Conservation (phyloP, 768 basidiomycete genomes). For the Epithele typhae region DNA sequence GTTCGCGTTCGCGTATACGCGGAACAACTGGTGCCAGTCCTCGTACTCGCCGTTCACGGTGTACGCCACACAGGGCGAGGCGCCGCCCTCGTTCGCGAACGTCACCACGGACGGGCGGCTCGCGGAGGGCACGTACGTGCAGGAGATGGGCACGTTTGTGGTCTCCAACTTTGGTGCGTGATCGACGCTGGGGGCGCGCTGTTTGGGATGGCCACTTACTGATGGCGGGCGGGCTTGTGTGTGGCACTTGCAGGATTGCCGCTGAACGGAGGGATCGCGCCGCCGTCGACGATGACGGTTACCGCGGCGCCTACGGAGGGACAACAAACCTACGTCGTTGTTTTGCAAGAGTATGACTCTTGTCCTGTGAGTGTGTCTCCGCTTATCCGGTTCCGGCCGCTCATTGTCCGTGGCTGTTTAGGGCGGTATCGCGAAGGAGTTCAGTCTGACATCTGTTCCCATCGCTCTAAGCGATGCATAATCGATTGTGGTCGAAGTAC, state of each 20-base stretch:
- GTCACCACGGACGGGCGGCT: conserved; percentile 13
- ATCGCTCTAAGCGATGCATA: neutral
- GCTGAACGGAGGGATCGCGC: conserved; percentile 12
- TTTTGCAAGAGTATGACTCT: conserved; percentile 14
- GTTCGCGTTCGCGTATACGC: conserved; percentile 13
- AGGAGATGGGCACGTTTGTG: conserved; percentile 14
- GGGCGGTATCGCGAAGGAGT: conserved; percentile 15
- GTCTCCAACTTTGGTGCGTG: conserved; percentile 13
- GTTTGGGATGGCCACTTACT: too few species aligned
- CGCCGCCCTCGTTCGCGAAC: conserved; percentile 12
- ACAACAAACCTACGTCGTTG: conserved; percentile 7
- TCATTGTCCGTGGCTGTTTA: neutral
- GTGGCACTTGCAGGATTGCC: conserved; percentile 6
- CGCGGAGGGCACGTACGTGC: conserved; percentile 12
- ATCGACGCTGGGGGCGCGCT: too few species aligned
- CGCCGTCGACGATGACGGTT: neutral
- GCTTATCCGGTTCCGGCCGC: neutral
- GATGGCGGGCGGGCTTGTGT: too few species aligned
- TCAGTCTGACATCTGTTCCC: conserved; percentile 11
- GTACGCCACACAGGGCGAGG: conserved; percentile 11
- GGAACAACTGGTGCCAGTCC: conserved; percentile 16
- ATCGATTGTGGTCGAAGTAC: too few species aligned
- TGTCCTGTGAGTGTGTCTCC: conserved; percentile 14
- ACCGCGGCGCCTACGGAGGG: too few species aligned
- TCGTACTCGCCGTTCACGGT: conserved; percentile 16